Evolutionary conservation across 2,329 filamentous ascomycete genomes (phyloP).

Genomic region (Huntiella moniliformis): DNA sequence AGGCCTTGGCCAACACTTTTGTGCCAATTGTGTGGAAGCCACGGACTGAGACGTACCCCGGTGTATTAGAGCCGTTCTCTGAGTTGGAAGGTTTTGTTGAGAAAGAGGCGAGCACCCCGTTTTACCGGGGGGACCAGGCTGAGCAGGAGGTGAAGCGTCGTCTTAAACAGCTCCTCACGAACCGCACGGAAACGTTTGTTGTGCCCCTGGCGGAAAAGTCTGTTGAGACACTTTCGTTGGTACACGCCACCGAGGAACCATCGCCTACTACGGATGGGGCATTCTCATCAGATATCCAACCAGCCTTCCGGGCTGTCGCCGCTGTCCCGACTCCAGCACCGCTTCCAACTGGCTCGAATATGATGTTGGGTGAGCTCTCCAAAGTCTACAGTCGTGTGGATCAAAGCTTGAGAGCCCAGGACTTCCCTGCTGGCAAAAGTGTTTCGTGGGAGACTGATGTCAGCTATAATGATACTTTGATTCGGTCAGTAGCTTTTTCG

Average conservation of each 20-base stretch:
- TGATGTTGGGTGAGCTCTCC: slow-evolving; percentile 33
- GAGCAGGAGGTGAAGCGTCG: background rate
- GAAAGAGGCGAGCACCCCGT: slow-evolving; percentile 26
- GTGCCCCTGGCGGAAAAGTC: background rate
- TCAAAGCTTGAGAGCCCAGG: slow-evolving; percentile 38
- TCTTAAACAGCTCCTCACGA: background rate
- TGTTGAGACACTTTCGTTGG: background rate
- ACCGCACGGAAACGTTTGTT: background rate
- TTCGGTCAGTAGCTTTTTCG: slow-evolving; percentile 57
- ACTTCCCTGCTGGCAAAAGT: slow-evolving; percentile 24
- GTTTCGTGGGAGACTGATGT: slow-evolving; percentile 12
- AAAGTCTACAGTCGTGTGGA: slow-evolving; percentile 41
- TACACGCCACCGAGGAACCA: background rate
- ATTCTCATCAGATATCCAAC: background rate
- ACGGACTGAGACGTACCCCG: slow-evolving; percentile 5
- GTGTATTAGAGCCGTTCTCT: slow-evolving; percentile 1
- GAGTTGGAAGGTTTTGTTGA: slow-evolving; percentile 42
- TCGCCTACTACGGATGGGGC: background rate
- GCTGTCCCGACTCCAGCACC: background rate
- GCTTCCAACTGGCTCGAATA: background rate
- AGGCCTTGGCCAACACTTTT: slow-evolving; percentile 88
- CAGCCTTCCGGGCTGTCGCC: background rate
- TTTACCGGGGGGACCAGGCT: background rate
- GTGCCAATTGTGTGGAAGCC: slow-evolving; percentile 90
- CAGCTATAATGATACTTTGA: slow-evolving; percentile 36